Evolutionary conservation across 495 filamentous ascomycete species (phyloP).

Genomic region (Hypoxylon cercidicola): DNA sequence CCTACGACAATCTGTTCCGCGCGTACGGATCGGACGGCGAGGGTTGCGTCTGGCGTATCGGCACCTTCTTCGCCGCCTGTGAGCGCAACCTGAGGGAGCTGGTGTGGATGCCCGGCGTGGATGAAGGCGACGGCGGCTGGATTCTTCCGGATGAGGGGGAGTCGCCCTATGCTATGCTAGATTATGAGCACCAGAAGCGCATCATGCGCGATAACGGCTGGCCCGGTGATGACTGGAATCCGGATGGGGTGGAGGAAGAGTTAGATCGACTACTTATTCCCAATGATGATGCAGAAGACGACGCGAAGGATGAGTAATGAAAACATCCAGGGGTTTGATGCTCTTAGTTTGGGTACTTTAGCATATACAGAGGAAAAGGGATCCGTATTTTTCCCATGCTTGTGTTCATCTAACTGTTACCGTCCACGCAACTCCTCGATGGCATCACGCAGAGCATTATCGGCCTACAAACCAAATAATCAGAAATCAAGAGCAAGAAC

Average conservation of each 20-base stretch:
- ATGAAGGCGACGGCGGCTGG: conserved; percentile 1
- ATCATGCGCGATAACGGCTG: conserved; percentile 9
- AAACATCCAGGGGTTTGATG: not conserved
- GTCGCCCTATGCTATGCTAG: conserved; percentile 5
- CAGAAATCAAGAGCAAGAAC: not conserved
- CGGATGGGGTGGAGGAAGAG: not conserved
- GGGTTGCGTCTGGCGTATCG: not conserved
- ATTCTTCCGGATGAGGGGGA: conserved; percentile 5
- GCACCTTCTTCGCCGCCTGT: conserved; percentile 7
- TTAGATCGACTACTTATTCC: not conserved
- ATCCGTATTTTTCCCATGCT: too few species aligned
- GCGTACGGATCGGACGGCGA: conserved; percentile 1
- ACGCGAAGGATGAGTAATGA: not conserved
- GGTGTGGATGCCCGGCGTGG: conserved; percentile 1
- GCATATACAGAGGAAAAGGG: too few species aligned
- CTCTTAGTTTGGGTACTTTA: not conserved
- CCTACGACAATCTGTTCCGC: not conserved
- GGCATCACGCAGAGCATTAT: conserved; percentile 1
- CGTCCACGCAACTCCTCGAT: not conserved
- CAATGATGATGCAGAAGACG: conserved; percentile 2
- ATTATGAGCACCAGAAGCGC: not conserved
- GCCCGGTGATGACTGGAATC: conserved; percentile 1
- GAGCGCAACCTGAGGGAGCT: conserved; percentile 3
- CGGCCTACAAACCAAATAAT: not conserved
- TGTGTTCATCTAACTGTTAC: too few species aligned